phyloP scores from a whole-genome alignment of 2,329 filamentous ascomycete genomes.

The Elsinoe necatrix region DNA sequence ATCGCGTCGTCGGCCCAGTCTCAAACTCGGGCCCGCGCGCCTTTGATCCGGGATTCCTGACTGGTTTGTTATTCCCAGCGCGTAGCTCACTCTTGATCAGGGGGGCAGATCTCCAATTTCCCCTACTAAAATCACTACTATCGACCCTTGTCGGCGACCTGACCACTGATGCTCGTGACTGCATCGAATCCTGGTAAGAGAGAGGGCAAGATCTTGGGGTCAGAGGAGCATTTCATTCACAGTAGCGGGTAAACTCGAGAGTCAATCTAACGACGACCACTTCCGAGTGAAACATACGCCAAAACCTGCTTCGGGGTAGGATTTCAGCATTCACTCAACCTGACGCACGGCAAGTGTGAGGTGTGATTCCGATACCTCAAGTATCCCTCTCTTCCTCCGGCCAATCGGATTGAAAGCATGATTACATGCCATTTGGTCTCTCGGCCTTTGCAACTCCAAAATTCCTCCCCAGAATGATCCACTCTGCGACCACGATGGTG shows the following conservation, averaged over 20 bases:
- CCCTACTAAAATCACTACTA: background rate
- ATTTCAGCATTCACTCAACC: background rate
- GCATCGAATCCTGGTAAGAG: background rate
- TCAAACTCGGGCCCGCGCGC: background rate
- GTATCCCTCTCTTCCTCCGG: background rate
- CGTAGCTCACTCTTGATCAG: conserved; percentile 1
- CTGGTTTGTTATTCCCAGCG: background rate
- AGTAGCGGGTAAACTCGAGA: background rate
- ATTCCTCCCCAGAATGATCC: conserved; percentile 37
- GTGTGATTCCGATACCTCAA: background rate
- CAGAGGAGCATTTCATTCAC: background rate
- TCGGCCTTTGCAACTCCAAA: conserved; percentile 36
- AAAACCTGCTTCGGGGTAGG: background rate
- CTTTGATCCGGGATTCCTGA: background rate
- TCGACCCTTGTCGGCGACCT: background rate
- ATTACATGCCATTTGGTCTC: conserved; percentile 16
- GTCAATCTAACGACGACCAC: background rate
- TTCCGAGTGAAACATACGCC: background rate
- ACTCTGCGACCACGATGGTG: conserved; percentile 34
- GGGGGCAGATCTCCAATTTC: background rate
- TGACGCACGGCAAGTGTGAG: background rate
- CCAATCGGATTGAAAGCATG: background rate
- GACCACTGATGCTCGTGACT: background rate
- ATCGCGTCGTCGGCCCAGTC: background rate
- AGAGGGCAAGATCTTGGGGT: background rate